These are phyloP conservation scores for Cinchona pubescens DNA, from an alignment of 257 asterid genomes.

Conservation along the genomic window DNA sequence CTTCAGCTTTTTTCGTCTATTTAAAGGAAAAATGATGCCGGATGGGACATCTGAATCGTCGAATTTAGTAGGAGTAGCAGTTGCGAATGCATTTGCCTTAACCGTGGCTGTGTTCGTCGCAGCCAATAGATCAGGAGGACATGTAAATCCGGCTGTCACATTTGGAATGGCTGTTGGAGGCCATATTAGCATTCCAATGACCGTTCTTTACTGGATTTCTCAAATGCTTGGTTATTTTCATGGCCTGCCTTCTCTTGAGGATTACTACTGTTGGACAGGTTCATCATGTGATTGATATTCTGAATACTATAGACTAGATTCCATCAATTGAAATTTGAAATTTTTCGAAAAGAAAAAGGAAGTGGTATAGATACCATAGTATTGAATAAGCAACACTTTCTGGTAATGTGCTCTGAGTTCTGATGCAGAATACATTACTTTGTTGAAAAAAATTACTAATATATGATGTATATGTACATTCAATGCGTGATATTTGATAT, in stretches of 20 bases:
- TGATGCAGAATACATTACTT: too few relatives aligned
- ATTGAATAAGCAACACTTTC: too few relatives aligned
- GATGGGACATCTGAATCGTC: conserved; percentile 40
- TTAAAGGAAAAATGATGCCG: conserved; percentile 50
- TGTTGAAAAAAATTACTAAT: too few relatives aligned
- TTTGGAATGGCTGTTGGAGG: conserved; percentile 79
- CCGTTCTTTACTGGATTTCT: conserved; percentile 59
- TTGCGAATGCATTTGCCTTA: conserved; percentile 61
- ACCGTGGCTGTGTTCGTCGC: conserved; percentile 60
- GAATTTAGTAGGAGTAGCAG: conserved; percentile 46
- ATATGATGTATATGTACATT: too few relatives aligned
- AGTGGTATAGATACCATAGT: too few relatives aligned
- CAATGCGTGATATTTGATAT: too few relatives aligned
- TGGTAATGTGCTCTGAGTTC: too few relatives aligned
- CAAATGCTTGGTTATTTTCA: conserved; percentile 64
- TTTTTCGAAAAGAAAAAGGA: too few relatives aligned
- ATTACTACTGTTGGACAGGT: conserved; percentile 53
- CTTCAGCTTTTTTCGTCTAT: conserved; percentile 16
- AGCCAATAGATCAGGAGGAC: conserved; percentile 73
- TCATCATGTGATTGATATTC: too few relatives aligned
- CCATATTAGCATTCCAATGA: conserved; percentile 54
- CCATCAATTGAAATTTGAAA: too few relatives aligned
- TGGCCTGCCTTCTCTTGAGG: conserved; percentile 63
- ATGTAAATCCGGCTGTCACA: conserved; percentile 86
- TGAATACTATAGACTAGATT: too few relatives aligned